phyloP scores from a whole-genome alignment of 148 eudicot genomes.

The Nepenthes mirabilis region DNA sequence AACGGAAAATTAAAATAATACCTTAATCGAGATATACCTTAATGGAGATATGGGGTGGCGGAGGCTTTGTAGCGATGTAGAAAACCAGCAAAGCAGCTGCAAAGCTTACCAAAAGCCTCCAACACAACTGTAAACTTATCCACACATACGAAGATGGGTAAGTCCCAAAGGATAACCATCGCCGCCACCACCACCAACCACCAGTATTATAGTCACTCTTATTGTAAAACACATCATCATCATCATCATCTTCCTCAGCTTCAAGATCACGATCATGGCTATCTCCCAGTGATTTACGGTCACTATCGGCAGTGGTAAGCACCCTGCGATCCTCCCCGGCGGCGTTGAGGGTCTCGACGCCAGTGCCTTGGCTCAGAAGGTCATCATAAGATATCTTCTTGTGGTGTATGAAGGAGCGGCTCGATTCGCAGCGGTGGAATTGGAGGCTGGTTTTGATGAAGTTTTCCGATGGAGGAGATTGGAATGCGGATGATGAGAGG shows the following conservation, averaged over 20 bases:
- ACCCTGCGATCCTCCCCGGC: neutral
- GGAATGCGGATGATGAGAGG: neutral
- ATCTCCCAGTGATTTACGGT: slow-evolving; percentile 9
- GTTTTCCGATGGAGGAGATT: slow-evolving; percentile 9
- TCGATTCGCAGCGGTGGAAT: slow-evolving; percentile 28
- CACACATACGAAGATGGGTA: slow-evolving; percentile 29
- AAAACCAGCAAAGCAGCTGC: slow-evolving; percentile 54
- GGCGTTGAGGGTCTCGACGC: slow-evolving; percentile 7
- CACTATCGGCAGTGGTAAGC: neutral
- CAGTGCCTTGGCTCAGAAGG: neutral
- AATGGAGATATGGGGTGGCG: slow-evolving; percentile 37
- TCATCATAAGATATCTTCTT: neutral
- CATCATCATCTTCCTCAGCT: slow-evolving; percentile 6
- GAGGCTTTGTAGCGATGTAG: slow-evolving; percentile 60
- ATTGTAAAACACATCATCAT: slow-evolving; percentile 11
- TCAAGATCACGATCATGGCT: neutral
- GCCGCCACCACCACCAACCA: slow-evolving; percentile 32
- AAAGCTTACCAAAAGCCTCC: slow-evolving; percentile 57
- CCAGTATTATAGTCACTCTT: slow-evolving; percentile 1
- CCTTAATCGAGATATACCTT: slow-evolving; percentile 22
- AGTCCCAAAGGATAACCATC: slow-evolving; percentile 36
- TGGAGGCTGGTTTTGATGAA: neutral
- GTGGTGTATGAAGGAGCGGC: slow-evolving; percentile 28
- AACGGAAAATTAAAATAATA: too few species aligned
- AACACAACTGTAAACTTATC: slow-evolving; percentile 48